These are phyloP conservation scores for Botryotinia calthae DNA, from an alignment of 2,329 filamentous ascomycete species.

Conservation along the genomic window DNA sequence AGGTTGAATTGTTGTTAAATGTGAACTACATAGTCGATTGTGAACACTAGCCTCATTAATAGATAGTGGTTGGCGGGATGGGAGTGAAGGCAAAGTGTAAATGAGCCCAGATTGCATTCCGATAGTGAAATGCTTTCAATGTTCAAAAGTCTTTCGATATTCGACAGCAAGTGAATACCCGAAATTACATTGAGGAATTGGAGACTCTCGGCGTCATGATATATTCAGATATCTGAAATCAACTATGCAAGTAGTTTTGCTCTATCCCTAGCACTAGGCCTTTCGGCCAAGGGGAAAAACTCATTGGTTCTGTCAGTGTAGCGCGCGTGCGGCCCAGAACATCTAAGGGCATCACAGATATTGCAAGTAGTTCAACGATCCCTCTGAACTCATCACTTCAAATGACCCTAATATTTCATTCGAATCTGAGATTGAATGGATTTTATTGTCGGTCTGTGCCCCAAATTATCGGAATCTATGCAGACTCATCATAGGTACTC, in stretches of 20 bases:
- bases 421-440: not conserved
- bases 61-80: not conserved
- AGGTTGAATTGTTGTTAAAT: not conserved
- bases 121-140: not conserved
- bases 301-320: too few species aligned
- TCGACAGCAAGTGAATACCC: not conserved
- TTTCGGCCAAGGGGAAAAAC: too few species aligned
- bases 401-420: accelerated
- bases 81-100: not conserved
- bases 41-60: not conserved
- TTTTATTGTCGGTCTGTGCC: not conserved
- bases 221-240: not conserved
- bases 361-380: not conserved
- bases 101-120: not conserved
- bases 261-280: too few species aligned
- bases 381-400: not conserved
- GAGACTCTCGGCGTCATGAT: not conserved
- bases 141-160: not conserved
- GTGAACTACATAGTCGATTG: not conserved
- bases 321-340: too few species aligned
- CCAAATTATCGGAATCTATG: too few species aligned
- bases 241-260: too few species aligned
- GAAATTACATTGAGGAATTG: not conserved
- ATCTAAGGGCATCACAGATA: too few species aligned
- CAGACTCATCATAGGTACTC: too few species aligned